Evolutionary conservation across 2,329 filamentous ascomycete species (phyloP).

Genomic region (Didymella exigua): DNA sequence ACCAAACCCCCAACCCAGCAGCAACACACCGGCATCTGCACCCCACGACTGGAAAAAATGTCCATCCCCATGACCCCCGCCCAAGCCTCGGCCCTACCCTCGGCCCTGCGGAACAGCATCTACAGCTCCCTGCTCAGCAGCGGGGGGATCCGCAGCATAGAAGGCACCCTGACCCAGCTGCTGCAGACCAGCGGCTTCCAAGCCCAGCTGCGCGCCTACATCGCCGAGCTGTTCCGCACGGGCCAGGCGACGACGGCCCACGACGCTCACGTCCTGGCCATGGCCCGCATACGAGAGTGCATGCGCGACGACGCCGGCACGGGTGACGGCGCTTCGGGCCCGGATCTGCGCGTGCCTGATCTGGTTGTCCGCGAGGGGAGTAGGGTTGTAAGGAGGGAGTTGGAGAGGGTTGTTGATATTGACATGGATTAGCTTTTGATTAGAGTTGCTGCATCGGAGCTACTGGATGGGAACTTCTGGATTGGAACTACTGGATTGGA

Average conservation of each 20-base stretch:
- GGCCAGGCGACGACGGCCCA: slow-evolving; percentile 63
- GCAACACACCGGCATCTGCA: too few relatives aligned
- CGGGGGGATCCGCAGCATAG: slow-evolving; percentile 61
- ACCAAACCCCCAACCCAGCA: too few relatives aligned
- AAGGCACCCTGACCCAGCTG: slow-evolving; percentile 59
- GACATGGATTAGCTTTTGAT: not conserved
- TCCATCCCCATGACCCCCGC: slow-evolving; percentile 39
- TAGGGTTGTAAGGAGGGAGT: slow-evolving; percentile 57
- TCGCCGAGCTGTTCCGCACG: slow-evolving; percentile 62
- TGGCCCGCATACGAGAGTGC: slow-evolving; percentile 43
- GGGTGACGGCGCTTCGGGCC: slow-evolving; percentile 25
- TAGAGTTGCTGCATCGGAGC: not conserved
- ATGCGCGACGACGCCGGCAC: not conserved
- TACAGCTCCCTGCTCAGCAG: slow-evolving; percentile 55
- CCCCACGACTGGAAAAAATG: too few relatives aligned
- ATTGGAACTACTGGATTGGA: too few relatives aligned
- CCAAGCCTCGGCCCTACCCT: slow-evolving; percentile 50
- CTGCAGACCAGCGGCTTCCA: slow-evolving; percentile 66
- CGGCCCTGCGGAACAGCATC: slow-evolving; percentile 49
- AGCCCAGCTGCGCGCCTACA: slow-evolving; percentile 59
- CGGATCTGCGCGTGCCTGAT: slow-evolving; percentile 54
- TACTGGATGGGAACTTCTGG: too few relatives aligned
- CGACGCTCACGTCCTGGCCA: slow-evolving; percentile 61
- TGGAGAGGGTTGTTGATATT: slow-evolving; percentile 57
- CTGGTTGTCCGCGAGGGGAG: slow-evolving; percentile 58